phyloP scores from a whole-genome alignment of 345 rosid genomes.

The Salix caprea region DNA sequence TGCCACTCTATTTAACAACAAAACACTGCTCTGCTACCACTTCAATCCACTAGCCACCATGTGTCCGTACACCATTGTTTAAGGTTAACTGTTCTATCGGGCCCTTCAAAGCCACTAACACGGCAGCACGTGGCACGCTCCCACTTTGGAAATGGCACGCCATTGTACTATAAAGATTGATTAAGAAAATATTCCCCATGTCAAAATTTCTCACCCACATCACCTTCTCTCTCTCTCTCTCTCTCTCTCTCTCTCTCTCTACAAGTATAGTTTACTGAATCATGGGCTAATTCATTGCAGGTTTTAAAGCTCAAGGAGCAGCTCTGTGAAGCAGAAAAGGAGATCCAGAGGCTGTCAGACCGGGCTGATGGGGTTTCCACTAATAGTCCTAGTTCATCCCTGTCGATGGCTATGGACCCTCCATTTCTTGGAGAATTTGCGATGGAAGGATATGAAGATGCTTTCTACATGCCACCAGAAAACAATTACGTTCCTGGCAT shows the following conservation, averaged over 20 bases:
- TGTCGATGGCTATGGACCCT: conserved; percentile 41
- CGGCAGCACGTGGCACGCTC: background rate
- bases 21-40: background rate
- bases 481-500: conserved; percentile 32
- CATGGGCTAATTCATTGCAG: conserved; percentile 22
- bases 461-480: conserved; percentile 41
- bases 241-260: too few relatives aligned
- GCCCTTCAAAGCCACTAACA: conserved; percentile 26
- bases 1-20: conserved; percentile 43
- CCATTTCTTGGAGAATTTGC: conserved; percentile 44
- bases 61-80: conserved; percentile 23
- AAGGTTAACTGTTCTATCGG: conserved; percentile 16
- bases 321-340: conserved; percentile 43
- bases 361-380: conserved; percentile 39
- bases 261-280: background rate
- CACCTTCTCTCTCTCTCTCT: too few relatives aligned
- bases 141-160: conserved; percentile 11
- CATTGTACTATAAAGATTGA: background rate
- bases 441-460: conserved; percentile 37
- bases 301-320: conserved; percentile 52
- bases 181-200: background rate
- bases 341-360: conserved; percentile 44
- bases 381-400: conserved; percentile 48
- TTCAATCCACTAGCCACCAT: background rate
- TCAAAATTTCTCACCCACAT: background rate